A percentile compares a stretch with the other conserved stretches of the same genome.
phyloP scores from a whole-genome alignment of 2,329 filamentous ascomycete genomes.

The Exophiala xenobiotica region DNA sequence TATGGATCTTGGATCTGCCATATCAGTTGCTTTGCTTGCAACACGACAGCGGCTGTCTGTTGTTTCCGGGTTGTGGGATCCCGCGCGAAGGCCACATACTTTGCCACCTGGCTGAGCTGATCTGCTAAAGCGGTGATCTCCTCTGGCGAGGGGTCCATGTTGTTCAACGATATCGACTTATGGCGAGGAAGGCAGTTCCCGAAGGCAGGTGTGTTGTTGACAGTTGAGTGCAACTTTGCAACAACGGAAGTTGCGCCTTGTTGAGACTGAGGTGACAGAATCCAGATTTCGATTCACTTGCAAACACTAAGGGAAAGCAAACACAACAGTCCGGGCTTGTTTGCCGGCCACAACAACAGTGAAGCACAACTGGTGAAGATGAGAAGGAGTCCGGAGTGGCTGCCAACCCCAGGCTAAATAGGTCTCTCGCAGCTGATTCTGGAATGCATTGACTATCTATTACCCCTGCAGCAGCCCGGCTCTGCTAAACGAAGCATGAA shows the following conservation, averaged over 20 bases:
- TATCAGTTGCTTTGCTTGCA: constrained; percentile 17
- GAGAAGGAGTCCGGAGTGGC: too few species aligned
- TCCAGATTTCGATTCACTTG: too few species aligned
- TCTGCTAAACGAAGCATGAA: neutral
- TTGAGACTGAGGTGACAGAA: too few species aligned
- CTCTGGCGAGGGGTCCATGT: constrained; percentile 9
- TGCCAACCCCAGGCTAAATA: neutral
- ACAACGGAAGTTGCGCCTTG: too few species aligned
- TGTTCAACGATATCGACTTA: neutral
- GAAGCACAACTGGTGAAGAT: too few species aligned
- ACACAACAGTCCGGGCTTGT: too few species aligned
- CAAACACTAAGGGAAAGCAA: too few species aligned
- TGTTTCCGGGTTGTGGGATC: constrained; percentile 8
- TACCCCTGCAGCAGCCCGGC: neutral
- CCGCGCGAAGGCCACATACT: neutral
- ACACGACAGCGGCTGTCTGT: constrained; percentile 2
- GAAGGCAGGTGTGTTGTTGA: neutral
- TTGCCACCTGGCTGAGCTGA: constrained; percentile 3
- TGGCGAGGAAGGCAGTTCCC: neutral
- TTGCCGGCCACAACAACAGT: too few species aligned
- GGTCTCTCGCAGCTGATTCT: neutral
- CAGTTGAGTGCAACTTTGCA: too few species aligned
- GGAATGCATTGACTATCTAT: neutral
- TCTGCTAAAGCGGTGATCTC: constrained; percentile 10
- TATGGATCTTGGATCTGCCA: constrained; percentile 13